Percentiles rank a stretch among this genome's conserved stretches.
These are phyloP conservation scores for Fusarium miscanthi DNA, from an alignment of 2,329 filamentous ascomycete species.

Conservation along the genomic window DNA sequence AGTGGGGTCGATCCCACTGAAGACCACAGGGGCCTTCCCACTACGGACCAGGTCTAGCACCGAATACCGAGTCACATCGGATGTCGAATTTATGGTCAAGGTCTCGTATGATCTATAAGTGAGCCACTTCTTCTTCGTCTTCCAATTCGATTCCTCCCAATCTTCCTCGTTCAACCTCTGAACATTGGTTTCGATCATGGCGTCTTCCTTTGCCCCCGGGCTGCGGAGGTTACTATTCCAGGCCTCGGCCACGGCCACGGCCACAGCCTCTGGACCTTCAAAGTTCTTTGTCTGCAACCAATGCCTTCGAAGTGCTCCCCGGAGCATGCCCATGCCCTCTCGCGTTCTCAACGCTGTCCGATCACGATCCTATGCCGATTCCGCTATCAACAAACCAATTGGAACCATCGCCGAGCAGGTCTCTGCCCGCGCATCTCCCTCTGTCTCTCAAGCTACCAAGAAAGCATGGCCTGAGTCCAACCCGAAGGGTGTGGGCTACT, in stretches of 20 bases:
- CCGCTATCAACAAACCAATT: slow-evolving; percentile 46
- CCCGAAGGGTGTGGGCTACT: slow-evolving; percentile 85
- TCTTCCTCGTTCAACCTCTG: slow-evolving; percentile 8
- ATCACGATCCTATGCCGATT: slow-evolving; percentile 53
- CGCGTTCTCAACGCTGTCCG: slow-evolving; percentile 55
- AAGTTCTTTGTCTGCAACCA: slow-evolving; percentile 61
- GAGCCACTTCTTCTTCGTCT: slow-evolving; percentile 11
- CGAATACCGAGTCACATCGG: slow-evolving; percentile 38
- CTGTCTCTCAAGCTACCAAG: slow-evolving; percentile 45
- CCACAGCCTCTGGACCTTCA: slow-evolving; percentile 46
- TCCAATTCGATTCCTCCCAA: slow-evolving; percentile 8
- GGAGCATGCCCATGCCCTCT: slow-evolving; percentile 50
- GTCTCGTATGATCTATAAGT: slow-evolving; percentile 37
- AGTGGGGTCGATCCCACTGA: slow-evolving; percentile 11
- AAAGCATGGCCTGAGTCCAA: slow-evolving; percentile 69
- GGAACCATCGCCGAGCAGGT: slow-evolving; percentile 44
- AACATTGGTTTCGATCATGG: slow-evolving; percentile 51
- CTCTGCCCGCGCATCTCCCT: slow-evolving; percentile 39
- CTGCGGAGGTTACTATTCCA: slow-evolving; percentile 55
- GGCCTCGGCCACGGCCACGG: slow-evolving; percentile 47
- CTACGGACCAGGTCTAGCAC: slow-evolving; percentile 21
- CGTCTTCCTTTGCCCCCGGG: slow-evolving; percentile 56
- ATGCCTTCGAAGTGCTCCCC: slow-evolving; percentile 55
- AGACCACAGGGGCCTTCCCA: not conserved
- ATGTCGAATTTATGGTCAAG: slow-evolving; percentile 33